A percentile compares a stretch with the other conserved stretches of the same genome.
Evolutionary conservation across 345 rosid genomes (phyloP).

Genomic region (Erysimum cheiranthoides): DNA sequence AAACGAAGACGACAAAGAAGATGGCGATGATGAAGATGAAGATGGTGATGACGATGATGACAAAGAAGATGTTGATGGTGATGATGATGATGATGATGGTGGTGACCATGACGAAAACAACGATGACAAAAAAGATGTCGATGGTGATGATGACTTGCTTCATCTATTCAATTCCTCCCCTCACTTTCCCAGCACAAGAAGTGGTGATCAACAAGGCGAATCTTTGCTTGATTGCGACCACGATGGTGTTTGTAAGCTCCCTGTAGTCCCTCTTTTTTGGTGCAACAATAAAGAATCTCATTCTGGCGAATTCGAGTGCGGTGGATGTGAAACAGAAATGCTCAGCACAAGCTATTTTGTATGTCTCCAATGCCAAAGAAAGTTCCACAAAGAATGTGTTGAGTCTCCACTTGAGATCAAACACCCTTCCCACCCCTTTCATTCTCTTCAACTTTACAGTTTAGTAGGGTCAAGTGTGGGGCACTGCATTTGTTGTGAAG

Average conservation of each 20-base stretch:
- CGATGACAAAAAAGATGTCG: too few relatives aligned
- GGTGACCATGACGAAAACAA: too few relatives aligned
- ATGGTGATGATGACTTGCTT: too few relatives aligned
- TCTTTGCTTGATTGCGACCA: constrained; percentile 6
- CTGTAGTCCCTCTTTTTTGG: constrained; percentile 11
- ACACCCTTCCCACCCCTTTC: constrained; percentile 3
- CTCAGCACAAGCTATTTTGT: background rate
- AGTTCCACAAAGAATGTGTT: background rate
- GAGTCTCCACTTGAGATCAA: background rate
- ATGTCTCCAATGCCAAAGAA: background rate
- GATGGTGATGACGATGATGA: too few relatives aligned
- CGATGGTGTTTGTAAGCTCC: background rate
- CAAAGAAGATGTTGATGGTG: too few relatives aligned
- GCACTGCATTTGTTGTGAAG: background rate
- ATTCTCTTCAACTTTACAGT: background rate
- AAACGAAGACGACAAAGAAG: too few relatives aligned
- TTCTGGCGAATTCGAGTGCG: background rate
- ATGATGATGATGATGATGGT: too few relatives aligned
- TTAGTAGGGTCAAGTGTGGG: too few relatives aligned
- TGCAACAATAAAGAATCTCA: background rate
- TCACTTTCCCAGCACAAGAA: constrained; percentile 6
- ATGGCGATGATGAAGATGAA: too few relatives aligned
- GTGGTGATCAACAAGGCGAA: background rate
- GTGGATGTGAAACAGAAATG: background rate
- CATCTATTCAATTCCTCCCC: background rate